These are phyloP conservation scores for Peronospora tabacina DNA, from an alignment of 352 stramenopile species.

Conservation along the genomic window DNA sequence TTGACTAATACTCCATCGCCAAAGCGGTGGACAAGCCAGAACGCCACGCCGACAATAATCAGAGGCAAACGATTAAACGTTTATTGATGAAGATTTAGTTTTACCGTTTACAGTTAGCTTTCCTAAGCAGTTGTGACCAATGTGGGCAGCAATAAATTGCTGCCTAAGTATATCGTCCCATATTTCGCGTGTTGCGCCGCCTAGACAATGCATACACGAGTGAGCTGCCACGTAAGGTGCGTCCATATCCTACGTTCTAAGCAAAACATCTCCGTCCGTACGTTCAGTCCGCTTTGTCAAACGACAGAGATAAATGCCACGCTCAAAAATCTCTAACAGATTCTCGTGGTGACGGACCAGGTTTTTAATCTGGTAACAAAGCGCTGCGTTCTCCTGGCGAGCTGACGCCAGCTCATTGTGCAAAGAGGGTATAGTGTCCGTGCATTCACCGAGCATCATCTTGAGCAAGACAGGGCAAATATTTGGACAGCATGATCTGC, in stretches of 20 bases:
- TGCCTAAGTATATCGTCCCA: background rate
- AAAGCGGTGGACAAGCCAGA: background rate
- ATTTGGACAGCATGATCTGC: background rate
- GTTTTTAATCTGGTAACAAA: background rate
- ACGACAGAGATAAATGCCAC: background rate
- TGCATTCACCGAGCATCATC: too few species aligned
- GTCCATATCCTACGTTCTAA: background rate
- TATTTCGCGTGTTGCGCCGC: background rate
- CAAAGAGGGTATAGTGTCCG: background rate
- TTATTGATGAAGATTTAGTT: background rate
- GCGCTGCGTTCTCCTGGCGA: background rate
- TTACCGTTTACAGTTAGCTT: background rate
- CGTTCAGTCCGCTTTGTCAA: background rate
- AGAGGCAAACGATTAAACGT: too few species aligned
- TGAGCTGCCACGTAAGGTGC: background rate
- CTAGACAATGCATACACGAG: background rate
- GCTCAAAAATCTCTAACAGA: background rate
- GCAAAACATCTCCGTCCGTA: background rate
- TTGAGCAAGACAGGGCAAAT: too few species aligned
- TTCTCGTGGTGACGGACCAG: background rate
- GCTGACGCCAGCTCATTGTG: background rate
- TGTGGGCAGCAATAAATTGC: background rate
- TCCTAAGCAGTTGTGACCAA: background rate
- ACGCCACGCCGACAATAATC: background rate
- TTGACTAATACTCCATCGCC: background rate